Evolutionary conservation across 2,329 filamentous ascomycete genomes (phyloP).

Genomic region (Cucurbitaria berberidis): DNA sequence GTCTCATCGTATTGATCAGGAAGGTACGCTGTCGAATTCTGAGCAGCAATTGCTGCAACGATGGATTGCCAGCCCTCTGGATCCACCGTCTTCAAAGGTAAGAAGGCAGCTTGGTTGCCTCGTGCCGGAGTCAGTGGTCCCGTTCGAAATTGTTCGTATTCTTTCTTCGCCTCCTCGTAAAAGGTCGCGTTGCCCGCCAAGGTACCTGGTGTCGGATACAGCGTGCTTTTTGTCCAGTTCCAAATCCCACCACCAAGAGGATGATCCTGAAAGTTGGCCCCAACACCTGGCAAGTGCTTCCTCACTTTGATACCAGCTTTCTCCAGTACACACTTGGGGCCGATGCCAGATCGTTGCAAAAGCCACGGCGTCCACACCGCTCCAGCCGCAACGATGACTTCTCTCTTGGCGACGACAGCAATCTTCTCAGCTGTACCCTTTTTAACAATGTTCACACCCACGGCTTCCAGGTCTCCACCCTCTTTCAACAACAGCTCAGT

Average conservation of each 20-base stretch:
- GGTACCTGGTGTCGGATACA: not conserved
- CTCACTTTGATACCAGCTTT: constrained; percentile 25
- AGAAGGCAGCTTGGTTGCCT: constrained; percentile 17
- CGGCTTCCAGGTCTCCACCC: not conserved
- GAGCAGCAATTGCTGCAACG: constrained; percentile 10
- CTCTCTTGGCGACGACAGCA: constrained; percentile 11
- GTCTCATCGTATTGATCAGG: constrained; percentile 10
- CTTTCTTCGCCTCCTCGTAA: constrained; percentile 19
- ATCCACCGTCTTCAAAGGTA: constrained; percentile 12
- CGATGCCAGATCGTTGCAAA: constrained; percentile 26
- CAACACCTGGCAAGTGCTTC: constrained; percentile 34
- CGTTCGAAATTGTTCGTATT: constrained; percentile 7
- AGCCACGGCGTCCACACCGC: constrained; percentile 23
- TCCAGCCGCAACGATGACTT: constrained; percentile 25
- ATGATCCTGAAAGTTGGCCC: constrained; percentile 45
- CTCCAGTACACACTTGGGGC: constrained; percentile 21
- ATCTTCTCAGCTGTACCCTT: constrained; percentile 1
- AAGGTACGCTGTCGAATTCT: constrained; percentile 15
- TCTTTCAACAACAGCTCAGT: constrained; percentile 10
- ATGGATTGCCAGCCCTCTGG: constrained; percentile 7
- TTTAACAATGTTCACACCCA: constrained; percentile 3
- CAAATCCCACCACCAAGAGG: constrained; percentile 5
- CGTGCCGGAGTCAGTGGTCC: constrained; percentile 24
- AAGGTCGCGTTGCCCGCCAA: constrained; percentile 22
- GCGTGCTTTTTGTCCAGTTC: constrained; percentile 12